Conservation (phyloP, 2,329 filamentous ascomycete species). For the Diaporthe ilicicola region DNA sequence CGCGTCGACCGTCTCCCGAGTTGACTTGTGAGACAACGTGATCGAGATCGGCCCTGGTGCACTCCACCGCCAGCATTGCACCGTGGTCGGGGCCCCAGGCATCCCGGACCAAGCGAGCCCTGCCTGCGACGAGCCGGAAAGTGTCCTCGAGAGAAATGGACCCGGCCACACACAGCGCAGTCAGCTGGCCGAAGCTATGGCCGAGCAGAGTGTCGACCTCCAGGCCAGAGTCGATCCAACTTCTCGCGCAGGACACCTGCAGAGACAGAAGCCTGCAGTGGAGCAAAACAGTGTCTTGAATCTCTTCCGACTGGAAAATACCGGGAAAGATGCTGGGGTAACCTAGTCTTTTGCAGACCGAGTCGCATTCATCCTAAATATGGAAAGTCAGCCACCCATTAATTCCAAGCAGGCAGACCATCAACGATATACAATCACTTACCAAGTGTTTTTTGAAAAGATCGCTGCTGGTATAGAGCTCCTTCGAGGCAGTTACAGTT, state of each 20-base stretch:
- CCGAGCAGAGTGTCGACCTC: conserved; percentile 44
- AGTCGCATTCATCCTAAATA: conserved; percentile 43
- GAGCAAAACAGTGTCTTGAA: conserved; percentile 42
- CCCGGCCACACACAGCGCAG: conserved; percentile 44
- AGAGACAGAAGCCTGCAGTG: conserved; percentile 48
- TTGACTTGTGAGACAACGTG: not conserved
- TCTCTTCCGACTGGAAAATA: conserved; percentile 39
- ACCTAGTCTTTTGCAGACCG: conserved; percentile 38
- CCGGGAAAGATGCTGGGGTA: conserved; percentile 42
- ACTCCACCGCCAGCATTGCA: conserved; percentile 43
- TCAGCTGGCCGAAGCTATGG: conserved; percentile 48
- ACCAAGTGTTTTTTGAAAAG: conserved; percentile 44
- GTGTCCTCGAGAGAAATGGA: conserved; percentile 41
- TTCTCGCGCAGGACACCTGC: conserved; percentile 47
- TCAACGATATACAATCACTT: not conserved
- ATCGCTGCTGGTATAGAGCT: conserved; percentile 40
- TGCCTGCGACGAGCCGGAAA: conserved; percentile 40
- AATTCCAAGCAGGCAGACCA: not conserved
- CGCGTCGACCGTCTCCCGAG: not conserved
- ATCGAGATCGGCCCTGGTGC: conserved; percentile 6
- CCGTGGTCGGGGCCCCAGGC: conserved; percentile 44
- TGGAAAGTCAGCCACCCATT: not conserved
- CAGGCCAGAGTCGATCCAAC: conserved; percentile 46
- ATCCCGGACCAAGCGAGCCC: conserved; percentile 43
- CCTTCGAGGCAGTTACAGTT: conserved; percentile 39